A percentile compares a stretch with the other conserved stretches of the same genome.
Evolutionary conservation across 768 basidiomycete genomes (phyloP).

Genomic region (Mrakia frigida): DNA sequence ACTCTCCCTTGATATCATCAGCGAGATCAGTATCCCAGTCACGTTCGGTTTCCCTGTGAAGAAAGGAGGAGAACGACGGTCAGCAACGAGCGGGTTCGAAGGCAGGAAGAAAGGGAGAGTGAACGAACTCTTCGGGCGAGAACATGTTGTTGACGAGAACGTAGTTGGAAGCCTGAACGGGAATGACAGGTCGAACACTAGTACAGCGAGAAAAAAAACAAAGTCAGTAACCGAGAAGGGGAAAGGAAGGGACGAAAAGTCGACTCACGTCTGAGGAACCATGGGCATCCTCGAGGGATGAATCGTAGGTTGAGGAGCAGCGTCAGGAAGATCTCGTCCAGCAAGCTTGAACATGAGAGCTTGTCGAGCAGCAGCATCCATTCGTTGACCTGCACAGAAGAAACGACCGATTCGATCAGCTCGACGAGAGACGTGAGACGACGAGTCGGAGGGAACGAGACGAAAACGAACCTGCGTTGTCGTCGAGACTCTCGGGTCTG

Average conservation of each 20-base stretch:
- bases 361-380: slow-evolving; percentile 70
- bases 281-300: slow-evolving; percentile 28
- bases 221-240: too few species aligned
- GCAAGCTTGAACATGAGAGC: slow-evolving; percentile 99
- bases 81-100: slow-evolving; percentile 11
- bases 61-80: neutral
- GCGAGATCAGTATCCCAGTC: slow-evolving; percentile 96
- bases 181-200: slow-evolving; percentile 72
- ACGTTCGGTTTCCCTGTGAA: slow-evolving; percentile 76
- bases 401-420: too few species aligned
- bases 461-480: slow-evolving; percentile 27
- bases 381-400: slow-evolving; percentile 13
- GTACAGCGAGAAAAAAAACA: neutral
- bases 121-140: slow-evolving; percentile 82
- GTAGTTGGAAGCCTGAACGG: slow-evolving; percentile 69
- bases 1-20: slow-evolving; percentile 93
- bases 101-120: neutral
- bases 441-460: neutral
- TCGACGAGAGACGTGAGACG: neutral
- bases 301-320: slow-evolving; percentile 18
- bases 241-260: too few species aligned
- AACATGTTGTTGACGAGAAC: slow-evolving; percentile 94
- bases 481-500: slow-evolving; percentile 30
- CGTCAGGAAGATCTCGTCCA: slow-evolving; percentile 55
- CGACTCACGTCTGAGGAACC: neutral